These are phyloP conservation scores for Terfezia claveryi DNA, from an alignment of 495 filamentous ascomycete genomes.

Conservation along the genomic window DNA sequence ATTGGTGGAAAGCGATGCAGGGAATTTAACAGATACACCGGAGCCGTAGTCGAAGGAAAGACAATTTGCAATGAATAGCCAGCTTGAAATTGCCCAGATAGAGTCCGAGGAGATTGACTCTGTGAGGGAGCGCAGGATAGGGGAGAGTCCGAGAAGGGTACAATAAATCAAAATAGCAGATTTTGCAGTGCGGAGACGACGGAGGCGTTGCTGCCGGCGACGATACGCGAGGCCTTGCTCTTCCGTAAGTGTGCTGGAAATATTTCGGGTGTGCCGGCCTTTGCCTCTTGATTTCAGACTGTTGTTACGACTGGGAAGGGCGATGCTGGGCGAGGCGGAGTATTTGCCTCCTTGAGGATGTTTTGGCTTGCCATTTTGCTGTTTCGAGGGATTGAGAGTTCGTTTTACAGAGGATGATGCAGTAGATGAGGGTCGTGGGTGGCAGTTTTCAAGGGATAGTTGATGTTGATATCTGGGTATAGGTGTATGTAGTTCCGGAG, in stretches of 20 bases:
- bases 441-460: background rate
- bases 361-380: background rate
- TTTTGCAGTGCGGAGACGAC: constrained; percentile 50
- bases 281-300: background rate
- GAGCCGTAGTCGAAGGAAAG: constrained; percentile 92
- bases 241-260: background rate
- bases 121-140: constrained; percentile 85
- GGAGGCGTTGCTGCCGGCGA: background rate
- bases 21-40: constrained; percentile 41
- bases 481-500: background rate
- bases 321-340: background rate
- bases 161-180: constrained; percentile 88
- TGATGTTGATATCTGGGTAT: background rate
- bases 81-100: constrained; percentile 90
- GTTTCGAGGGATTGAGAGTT: background rate
- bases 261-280: background rate
- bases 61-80: constrained; percentile 83
- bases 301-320: background rate
- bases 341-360: background rate
- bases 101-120: constrained; percentile 72
- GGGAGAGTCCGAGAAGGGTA: constrained; percentile 68
- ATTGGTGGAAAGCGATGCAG: constrained; percentile 79
- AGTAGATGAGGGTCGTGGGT: background rate
- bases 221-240: background rate
- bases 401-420: background rate